A percentile compares a stretch with the other conserved stretches of the same genome.
These are phyloP conservation scores for Ophiostoma ulmi DNA, from an alignment of 2,329 filamentous ascomycete species.

Conservation along the genomic window DNA sequence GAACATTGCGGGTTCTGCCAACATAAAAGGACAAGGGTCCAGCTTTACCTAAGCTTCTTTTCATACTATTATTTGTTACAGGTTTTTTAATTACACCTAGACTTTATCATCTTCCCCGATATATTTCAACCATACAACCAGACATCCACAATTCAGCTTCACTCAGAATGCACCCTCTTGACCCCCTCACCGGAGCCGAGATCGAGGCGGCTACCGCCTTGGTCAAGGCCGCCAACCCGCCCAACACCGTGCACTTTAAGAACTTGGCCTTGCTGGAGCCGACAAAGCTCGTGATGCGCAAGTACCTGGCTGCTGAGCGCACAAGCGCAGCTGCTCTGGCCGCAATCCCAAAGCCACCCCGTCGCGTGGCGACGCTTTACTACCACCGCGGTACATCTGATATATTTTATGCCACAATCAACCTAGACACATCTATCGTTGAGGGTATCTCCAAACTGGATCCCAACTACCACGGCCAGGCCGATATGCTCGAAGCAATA, in stretches of 20 bases:
- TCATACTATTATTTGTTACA: background rate
- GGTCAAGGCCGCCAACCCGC: slow-evolving; percentile 17
- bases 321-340: slow-evolving; percentile 32
- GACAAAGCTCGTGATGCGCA: slow-evolving; percentile 42
- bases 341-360: slow-evolving; percentile 36
- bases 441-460: slow-evolving; percentile 34
- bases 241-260: slow-evolving; percentile 39
- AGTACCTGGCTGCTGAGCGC: slow-evolving; percentile 39
- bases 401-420: slow-evolving; percentile 26
- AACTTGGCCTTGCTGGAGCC: slow-evolving; percentile 49
- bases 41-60: background rate
- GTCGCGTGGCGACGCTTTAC: slow-evolving; percentile 34
- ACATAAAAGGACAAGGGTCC: background rate
- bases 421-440: background rate
- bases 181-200: slow-evolving; percentile 21
- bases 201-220: slow-evolving; percentile 19
- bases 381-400: slow-evolving; percentile 24
- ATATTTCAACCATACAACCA: background rate
- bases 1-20: background rate
- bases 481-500: slow-evolving; percentile 32
- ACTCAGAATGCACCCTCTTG: slow-evolving; percentile 16
- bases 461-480: slow-evolving; percentile 29
- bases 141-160: background rate
- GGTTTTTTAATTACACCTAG: background rate
- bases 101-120: background rate